Conservation (phyloP, 129 eudicot species). For the Flaveria trinervia region DNA sequence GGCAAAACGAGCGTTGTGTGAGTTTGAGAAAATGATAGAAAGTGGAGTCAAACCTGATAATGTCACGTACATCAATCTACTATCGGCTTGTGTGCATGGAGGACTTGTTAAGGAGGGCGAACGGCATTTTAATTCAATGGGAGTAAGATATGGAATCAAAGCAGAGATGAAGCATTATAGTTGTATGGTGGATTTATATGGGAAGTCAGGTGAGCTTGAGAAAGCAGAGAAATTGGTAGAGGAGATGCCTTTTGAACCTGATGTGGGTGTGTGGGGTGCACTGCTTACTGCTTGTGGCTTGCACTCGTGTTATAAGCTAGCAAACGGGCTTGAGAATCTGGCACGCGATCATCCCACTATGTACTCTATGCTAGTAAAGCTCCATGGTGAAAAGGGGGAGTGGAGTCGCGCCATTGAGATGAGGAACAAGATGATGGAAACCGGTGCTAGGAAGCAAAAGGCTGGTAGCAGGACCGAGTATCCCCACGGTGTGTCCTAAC, state of each 20-base stretch:
- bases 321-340: slow-evolving; percentile 48
- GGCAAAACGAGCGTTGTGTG: slow-evolving; percentile 52
- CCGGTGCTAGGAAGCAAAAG: slow-evolving; percentile 52
- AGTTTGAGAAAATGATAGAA: slow-evolving; percentile 59
- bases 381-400: slow-evolving; percentile 61
- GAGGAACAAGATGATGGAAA: slow-evolving; percentile 45
- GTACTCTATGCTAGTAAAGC: slow-evolving; percentile 51
- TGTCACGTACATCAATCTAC: slow-evolving; percentile 61
- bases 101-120: slow-evolving; percentile 83
- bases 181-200: slow-evolving; percentile 90
- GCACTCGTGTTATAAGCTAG: slow-evolving; percentile 55
- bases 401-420: slow-evolving; percentile 48
- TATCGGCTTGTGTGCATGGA: slow-evolving; percentile 83
- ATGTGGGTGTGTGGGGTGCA: slow-evolving; percentile 90
- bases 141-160: slow-evolving; percentile 43
- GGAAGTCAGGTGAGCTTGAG: slow-evolving; percentile 72
- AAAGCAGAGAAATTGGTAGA: slow-evolving; percentile 60
- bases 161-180: slow-evolving; percentile 72
- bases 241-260: slow-evolving; percentile 79
- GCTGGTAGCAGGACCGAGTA: slow-evolving; percentile 76
- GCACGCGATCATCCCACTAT: slow-evolving; percentile 58
- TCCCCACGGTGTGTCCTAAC: slow-evolving; percentile 26
- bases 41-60: slow-evolving; percentile 58
- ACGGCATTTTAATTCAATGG: slow-evolving; percentile 51
- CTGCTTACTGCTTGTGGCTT: slow-evolving; percentile 71